Conservation (phyloP, 2,329 filamentous ascomycete genomes). For the Pseudocercospora musae region DNA sequence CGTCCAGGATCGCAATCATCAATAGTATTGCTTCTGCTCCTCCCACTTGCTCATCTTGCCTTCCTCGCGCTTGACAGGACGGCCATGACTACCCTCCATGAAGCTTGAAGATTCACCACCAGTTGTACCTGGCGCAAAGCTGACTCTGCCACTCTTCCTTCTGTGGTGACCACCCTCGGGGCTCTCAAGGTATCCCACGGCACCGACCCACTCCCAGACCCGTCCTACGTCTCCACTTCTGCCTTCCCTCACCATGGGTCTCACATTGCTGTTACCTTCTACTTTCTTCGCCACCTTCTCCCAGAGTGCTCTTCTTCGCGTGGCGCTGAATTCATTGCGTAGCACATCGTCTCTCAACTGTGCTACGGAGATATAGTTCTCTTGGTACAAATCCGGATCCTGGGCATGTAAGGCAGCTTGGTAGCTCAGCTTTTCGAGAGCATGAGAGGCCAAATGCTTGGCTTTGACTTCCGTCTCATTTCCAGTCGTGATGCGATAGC, state of each 20-base stretch:
- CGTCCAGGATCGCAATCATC: background rate
- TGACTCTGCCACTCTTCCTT: slow-evolving; percentile 30
- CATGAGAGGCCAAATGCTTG: slow-evolving; percentile 79
- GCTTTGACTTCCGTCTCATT: slow-evolving; percentile 67
- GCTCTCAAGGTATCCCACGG: slow-evolving; percentile 41
- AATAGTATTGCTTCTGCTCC: slow-evolving; percentile 49
- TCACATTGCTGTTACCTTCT: slow-evolving; percentile 89
- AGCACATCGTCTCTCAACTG: slow-evolving; percentile 91
- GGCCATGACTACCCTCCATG: slow-evolving; percentile 15
- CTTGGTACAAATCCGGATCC: slow-evolving; percentile 60
- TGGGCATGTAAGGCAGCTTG: slow-evolving; percentile 77
- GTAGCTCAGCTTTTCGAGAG: slow-evolving; percentile 74
- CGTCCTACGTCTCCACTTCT: slow-evolving; percentile 55
- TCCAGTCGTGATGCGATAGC: slow-evolving; percentile 60
- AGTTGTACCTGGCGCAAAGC: slow-evolving; percentile 25
- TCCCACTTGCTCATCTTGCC: slow-evolving; percentile 42
- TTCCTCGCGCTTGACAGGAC: slow-evolving; percentile 14
- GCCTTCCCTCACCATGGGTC: slow-evolving; percentile 67
- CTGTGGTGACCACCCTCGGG: slow-evolving; percentile 20
- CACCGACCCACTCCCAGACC: slow-evolving; percentile 68
- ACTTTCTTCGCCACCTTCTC: slow-evolving; percentile 76
- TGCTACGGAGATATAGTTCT: slow-evolving; percentile 79
- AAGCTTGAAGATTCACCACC: slow-evolving; percentile 7
- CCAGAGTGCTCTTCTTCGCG: slow-evolving; percentile 79
- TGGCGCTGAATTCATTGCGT: slow-evolving; percentile 72